Evolutionary conservation across 768 basidiomycete species (phyloP), one percentile per base, ranked within the genome.

Genomic region (Termitomyces sp.): DNA sequence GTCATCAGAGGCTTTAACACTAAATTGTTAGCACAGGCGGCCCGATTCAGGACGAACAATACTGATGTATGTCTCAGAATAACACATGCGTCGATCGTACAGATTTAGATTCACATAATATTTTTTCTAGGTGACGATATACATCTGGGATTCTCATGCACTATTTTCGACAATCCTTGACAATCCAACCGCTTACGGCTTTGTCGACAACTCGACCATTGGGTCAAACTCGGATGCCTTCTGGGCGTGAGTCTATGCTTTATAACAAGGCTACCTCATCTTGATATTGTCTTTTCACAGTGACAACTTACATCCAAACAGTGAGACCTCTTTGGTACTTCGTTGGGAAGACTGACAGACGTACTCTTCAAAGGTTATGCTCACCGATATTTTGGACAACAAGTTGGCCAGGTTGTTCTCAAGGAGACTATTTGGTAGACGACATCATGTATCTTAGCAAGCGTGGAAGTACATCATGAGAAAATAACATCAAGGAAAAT

Each of bases 301-400:
- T n/a, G 81, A 84, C 59, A 73, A 79, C 64, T 81, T 77, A 62
- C 83, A 84, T 56, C 79, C 82, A 15, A 74, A 75, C 47, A 77
- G 83, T 81, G 68, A 66, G 76, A 67, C 33, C 37, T 52, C 26
- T 26, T 46, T 18, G 8, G 28, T 31, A 20, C 20, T 5, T 28
- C 22, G 42, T 29, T 22, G 18, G 24, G 34, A 22, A 16, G 20
- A 57, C 60, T 45, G 41, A 15, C n/a, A 42, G 18, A 41, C 5
- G 9, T 20, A 22, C 44, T 56, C 41, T 37, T 18, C 1, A 39
- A n/a, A 37, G 39, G 39, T 13, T n/a, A 39, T 39, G 76, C 75
- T 3, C 75, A 80, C 64, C 67, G 71, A 37, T 73, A 71, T 63
- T 73, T 73, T 33, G 73, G 66, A 15, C 57, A 72, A 54, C 57